Percentiles rank a stretch among this genome's conserved stretches.
These are phyloP conservation scores for Theileria equi DNA, from an alignment of 169 alveolate species.

Conservation along the genomic window DNA sequence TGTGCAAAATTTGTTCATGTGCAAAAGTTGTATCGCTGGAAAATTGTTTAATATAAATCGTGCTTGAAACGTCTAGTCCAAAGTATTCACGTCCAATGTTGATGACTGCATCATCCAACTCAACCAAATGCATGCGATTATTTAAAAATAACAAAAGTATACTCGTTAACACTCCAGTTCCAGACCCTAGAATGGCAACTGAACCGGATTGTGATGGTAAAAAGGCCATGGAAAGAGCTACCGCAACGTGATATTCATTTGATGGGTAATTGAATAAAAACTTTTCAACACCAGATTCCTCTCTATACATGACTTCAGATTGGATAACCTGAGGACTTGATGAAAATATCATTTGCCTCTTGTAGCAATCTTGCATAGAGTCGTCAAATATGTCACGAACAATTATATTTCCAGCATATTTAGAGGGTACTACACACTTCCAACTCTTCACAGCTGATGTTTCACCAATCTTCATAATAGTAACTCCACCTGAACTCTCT, in stretches of 20 bases:
- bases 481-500: slow-evolving; percentile 11
- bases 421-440: slow-evolving; percentile 28
- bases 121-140: slow-evolving; percentile 24
- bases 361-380: neutral
- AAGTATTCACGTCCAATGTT: slow-evolving; percentile 19
- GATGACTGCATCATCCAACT: slow-evolving; percentile 34
- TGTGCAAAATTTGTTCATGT: slow-evolving; percentile 1
- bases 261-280: slow-evolving; percentile 5
- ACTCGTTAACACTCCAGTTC: slow-evolving; percentile 40
- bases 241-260: slow-evolving; percentile 45
- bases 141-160: neutral
- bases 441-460: slow-evolving; percentile 32
- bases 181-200: slow-evolving; percentile 35
- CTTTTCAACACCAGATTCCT: slow-evolving; percentile 3
- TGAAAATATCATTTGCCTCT: slow-evolving; percentile 74
- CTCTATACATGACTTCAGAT: slow-evolving; percentile 51
- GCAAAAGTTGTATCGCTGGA: neutral
- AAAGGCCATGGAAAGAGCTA: slow-evolving; percentile 37
- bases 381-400: slow-evolving; percentile 24
- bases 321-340: slow-evolving; percentile 73
- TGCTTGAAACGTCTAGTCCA: slow-evolving; percentile 1
- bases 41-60: neutral
- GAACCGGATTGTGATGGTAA: slow-evolving; percentile 8
- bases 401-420: slow-evolving; percentile 35
- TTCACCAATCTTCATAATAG: slow-evolving; percentile 53